Base-by-base conservation (phyloP, 1,139 yeast species). In the Debaryomyces sp. region DNA sequence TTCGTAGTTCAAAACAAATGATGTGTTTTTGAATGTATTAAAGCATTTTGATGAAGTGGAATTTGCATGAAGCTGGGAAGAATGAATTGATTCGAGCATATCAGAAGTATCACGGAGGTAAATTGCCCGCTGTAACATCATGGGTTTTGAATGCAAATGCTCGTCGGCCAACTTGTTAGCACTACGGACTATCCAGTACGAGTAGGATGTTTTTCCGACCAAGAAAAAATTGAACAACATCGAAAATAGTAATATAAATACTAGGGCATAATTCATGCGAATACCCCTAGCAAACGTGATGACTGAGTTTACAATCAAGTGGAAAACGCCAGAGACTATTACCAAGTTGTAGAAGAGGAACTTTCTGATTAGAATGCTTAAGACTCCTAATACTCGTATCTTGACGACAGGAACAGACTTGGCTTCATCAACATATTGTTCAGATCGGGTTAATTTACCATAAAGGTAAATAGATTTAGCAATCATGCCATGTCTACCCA, bases 111-210 rank as follows among this genome's bases (percentile, higher is more conserved):
- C 97, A 44, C 77, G 70, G 45, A 87, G 63, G 50, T 82, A 84
- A 1, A 92, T 71, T 0, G 94, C 82, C 36, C 96, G 68, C 55
- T 81, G 81, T 68, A 89, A 78, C 54, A 70, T 64, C 41, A 70
- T 58, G 0, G 85, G 73, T 47, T 71, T 70, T 41, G 73, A 62
- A 4, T 61, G 58, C 17, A 73, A 59, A 49, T 76, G 63, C 7
- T 72, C 59, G 45, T 73, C 61, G 38, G 86, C 77, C 33, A 77
- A 63, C 15, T 68, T 62, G 29, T 78, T 78, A 0, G 91, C 84
- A 26, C 77, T 70, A 29, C 75, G 72, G 13, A 80, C 85, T 1
- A 81, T 70, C 96, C 97, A 89, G 60, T 81, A 90, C 0, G 86
- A 71, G 3, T 71, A 61, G 0, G 85, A 65, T 0, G 89, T 73